Evolutionary conservation across 2,329 filamentous ascomycete species (phyloP).

Genomic region (Metarhizium sp.): DNA sequence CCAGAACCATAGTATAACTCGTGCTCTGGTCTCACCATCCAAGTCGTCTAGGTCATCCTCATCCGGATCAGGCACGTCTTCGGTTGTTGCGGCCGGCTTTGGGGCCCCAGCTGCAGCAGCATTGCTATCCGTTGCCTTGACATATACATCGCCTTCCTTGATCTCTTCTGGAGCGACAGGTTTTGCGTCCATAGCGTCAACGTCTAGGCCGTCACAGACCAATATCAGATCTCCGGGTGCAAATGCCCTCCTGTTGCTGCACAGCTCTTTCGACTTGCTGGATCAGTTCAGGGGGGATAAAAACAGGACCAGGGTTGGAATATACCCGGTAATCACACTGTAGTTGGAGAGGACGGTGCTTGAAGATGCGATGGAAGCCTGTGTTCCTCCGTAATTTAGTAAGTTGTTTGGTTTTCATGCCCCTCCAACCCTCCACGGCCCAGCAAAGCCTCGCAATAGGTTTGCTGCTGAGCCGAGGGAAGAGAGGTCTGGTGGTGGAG

Average conservation of each 20-base stretch:
- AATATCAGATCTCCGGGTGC: slow-evolving; percentile 11
- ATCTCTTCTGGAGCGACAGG: slow-evolving; percentile 11
- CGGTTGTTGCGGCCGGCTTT: slow-evolving; percentile 14
- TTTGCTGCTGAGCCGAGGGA: slow-evolving; percentile 8
- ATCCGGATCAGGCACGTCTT: slow-evolving; percentile 75
- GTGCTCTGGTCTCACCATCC: slow-evolving; percentile 51
- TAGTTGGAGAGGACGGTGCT: not conserved
- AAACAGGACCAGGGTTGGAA: not conserved
- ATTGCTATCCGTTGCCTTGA: slow-evolving; percentile 9
- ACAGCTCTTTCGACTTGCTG: not conserved
- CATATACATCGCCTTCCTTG: slow-evolving; percentile 14
- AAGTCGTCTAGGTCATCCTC: slow-evolving; percentile 89
- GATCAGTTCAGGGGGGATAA: not conserved
- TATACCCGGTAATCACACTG: not conserved
- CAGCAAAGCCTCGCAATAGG: not conserved
- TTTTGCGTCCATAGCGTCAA: slow-evolving; percentile 11
- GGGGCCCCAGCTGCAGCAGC: slow-evolving; percentile 3
- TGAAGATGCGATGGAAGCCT: not conserved
- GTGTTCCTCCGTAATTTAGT: not conserved
- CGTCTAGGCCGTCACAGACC: not conserved
- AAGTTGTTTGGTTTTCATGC: not conserved
- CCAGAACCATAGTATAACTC: not conserved
- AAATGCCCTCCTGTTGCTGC: slow-evolving; percentile 1
- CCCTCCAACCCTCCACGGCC: slow-evolving; percentile 3
- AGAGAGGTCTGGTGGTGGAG: not conserved